A percentile compares a stretch with the other conserved stretches of the same genome.
Evolutionary conservation across 1,139 yeast species (phyloP).

Genomic region (Hyphopichia burtonii): DNA sequence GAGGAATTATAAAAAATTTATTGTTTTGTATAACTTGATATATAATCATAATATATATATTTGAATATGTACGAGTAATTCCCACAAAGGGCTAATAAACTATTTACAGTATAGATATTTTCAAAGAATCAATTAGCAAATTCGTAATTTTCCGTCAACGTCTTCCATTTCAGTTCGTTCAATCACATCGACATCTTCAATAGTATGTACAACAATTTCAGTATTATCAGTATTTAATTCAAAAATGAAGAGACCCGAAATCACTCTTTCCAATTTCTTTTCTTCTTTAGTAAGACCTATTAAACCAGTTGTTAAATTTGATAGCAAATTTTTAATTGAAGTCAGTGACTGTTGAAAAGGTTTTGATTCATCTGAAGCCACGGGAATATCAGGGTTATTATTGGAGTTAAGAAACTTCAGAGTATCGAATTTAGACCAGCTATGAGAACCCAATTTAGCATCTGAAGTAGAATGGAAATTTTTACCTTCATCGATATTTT

Average conservation of each 20-base stretch:
- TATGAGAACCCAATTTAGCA: conserved; percentile 38
- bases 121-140: conserved; percentile 18
- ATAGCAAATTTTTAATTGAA: conserved; percentile 21
- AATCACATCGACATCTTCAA: conserved; percentile 72
- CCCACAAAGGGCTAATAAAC: background rate
- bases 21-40: no score
- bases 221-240: conserved; percentile 63
- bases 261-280: conserved; percentile 43
- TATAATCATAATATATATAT: background rate
- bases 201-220: conserved; percentile 64
- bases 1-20: no score
- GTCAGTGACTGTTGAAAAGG: conserved; percentile 11
- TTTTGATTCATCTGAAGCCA: background rate
- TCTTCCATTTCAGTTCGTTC: conserved; percentile 40
- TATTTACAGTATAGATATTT: conserved; percentile 2
- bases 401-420: conserved; percentile 13
- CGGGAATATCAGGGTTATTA: background rate
- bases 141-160: conserved; percentile 26
- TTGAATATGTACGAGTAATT: background rate
- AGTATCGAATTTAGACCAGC: conserved; percentile 39
- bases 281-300: conserved; percentile 34
- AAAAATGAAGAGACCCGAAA: conserved; percentile 74
- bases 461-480: conserved; percentile 31
- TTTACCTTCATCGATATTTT: conserved; percentile 10
- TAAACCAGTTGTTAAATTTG: conserved; percentile 29